Base-by-base conservation (phyloP, 2,329 filamentous ascomycete species). In the Karstenula rhodostoma region DNA sequence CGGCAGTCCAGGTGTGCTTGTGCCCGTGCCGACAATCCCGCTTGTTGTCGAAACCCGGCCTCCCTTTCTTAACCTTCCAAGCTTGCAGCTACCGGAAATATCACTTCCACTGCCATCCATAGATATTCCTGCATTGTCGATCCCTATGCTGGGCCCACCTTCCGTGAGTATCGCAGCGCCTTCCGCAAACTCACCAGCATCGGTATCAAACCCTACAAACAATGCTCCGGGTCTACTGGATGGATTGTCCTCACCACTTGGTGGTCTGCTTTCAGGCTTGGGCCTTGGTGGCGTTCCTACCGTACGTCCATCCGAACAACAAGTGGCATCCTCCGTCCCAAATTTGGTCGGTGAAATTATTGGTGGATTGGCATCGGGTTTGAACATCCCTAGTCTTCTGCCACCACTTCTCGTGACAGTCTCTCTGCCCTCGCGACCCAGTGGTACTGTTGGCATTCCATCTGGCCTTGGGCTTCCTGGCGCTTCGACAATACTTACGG, bases 281-380 rank as follows among this genome's bases (percentile, higher is more conserved):
- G 47, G 46, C 4, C 35, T 57, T n/a, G 47, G 47, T 6, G 42
- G n/a, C 4, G 22, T 44, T 32, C 35, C 55, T 44, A 33, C 55
- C 43, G 22, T 25, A 32, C n/a, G 9, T 15, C 12, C 33, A 10
- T 15, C 46, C 5, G 40, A 22, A 10, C 22, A 33, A 19, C 25
- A 47, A 47, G 44, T 13, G 17, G 7, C 44, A n/a, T 29, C 44
- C 19, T 47, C 44, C 12, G 15, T 47, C 4, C 23, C 44, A 29
- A 47, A 47, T 47, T 9, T 29, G 12, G 23, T 47, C 3, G 44
- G 23, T 29, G 44, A n/a, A 29, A 29, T 47, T 8, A n/a, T 47
- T 9, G 23, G 23, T 27, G 44, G 23, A 17, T 47, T 47, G 23
- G n/a, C 15, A 7, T 29, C 44, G 27, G 23, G 44, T 27, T 22